These are phyloP conservation scores for Prunus davidiana DNA, from an alignment of 306 rosid genomes.

Conservation along the genomic window DNA sequence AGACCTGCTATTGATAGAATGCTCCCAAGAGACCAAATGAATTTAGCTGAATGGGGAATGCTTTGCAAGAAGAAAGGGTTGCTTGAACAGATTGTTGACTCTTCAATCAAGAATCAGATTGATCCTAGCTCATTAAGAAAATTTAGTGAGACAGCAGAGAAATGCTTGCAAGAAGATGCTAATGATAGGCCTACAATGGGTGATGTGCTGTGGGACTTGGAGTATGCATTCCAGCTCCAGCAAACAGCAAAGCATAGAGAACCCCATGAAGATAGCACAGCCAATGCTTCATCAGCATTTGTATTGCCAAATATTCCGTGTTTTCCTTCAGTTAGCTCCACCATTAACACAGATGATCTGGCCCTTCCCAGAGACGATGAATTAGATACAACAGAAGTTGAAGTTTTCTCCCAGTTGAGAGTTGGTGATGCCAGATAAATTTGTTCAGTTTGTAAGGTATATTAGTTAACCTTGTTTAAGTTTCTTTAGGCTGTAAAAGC, in stretches of 20 bases:
- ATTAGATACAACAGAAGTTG: background rate
- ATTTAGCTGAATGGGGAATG: constrained; percentile 53
- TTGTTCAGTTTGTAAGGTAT: background rate
- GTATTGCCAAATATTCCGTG: constrained; percentile 11
- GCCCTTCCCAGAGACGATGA: background rate
- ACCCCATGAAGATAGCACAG: constrained; percentile 44
- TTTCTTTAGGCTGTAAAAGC: background rate
- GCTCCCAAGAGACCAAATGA: constrained; percentile 45
- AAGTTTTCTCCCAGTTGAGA: constrained; percentile 35
- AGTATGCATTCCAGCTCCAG: constrained; percentile 54
- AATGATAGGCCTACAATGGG: constrained; percentile 47
- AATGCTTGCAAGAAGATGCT: constrained; percentile 40
- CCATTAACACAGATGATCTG: constrained; percentile 12
- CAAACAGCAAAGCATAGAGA: constrained; percentile 27
- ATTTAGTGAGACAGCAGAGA: constrained; percentile 39
- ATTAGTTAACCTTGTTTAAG: background rate
- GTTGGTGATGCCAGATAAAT: constrained; percentile 19
- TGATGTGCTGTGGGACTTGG: constrained; percentile 59
- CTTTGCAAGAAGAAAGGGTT: constrained; percentile 41
- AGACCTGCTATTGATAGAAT: constrained; percentile 39
- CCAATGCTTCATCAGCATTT: constrained; percentile 24
- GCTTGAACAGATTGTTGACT: constrained; percentile 46
- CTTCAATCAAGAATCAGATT: constrained; percentile 33
- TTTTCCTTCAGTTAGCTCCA: constrained; percentile 27
- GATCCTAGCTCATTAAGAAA: constrained; percentile 47